Evolutionary conservation across 2,329 filamentous ascomycete genomes (phyloP).

Genomic region (Cordyceps militaris): DNA sequence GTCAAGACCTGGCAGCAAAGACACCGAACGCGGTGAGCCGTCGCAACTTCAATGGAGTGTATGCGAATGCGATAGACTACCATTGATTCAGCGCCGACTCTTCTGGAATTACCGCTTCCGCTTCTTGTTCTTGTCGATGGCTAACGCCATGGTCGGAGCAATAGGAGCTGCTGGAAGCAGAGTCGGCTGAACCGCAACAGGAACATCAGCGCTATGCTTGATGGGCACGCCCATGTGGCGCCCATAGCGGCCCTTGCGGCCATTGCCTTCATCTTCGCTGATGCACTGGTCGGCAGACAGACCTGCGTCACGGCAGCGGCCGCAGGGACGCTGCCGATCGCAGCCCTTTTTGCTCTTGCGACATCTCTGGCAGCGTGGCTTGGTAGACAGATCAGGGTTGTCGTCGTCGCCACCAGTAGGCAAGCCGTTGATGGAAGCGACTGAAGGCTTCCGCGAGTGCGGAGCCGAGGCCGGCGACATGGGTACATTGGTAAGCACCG

Average conservation of each 20-base stretch:
- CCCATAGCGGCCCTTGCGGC: constrained; percentile 86
- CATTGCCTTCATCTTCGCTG: constrained; percentile 96
- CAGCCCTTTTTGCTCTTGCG: constrained; percentile 99
- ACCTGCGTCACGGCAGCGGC: constrained; percentile 91
- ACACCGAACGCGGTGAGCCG: background rate
- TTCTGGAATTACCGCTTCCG: constrained; percentile 45
- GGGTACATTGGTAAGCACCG: constrained; percentile 33
- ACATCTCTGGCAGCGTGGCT: constrained; percentile 95
- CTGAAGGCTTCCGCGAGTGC: constrained; percentile 68
- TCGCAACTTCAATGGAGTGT: background rate
- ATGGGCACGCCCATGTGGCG: constrained; percentile 63
- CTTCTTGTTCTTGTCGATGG: constrained; percentile 53
- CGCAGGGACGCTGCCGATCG: constrained; percentile 90
- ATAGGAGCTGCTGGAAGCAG: constrained; percentile 40
- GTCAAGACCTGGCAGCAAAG: background rate
- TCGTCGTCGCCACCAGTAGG: constrained; percentile 69
- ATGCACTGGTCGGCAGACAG: constrained; percentile 90
- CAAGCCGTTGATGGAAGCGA: constrained; percentile 48
- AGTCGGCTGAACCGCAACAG: constrained; percentile 29
- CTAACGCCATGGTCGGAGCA: constrained; percentile 26
- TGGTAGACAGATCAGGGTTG: constrained; percentile 84
- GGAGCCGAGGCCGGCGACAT: constrained; percentile 63
- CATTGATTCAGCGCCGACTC: background rate
- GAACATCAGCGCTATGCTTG: constrained; percentile 46
- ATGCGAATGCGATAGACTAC: background rate